Conservation (phyloP, 2,329 filamentous ascomycete genomes). For the Aureobasidium sp. region DNA sequence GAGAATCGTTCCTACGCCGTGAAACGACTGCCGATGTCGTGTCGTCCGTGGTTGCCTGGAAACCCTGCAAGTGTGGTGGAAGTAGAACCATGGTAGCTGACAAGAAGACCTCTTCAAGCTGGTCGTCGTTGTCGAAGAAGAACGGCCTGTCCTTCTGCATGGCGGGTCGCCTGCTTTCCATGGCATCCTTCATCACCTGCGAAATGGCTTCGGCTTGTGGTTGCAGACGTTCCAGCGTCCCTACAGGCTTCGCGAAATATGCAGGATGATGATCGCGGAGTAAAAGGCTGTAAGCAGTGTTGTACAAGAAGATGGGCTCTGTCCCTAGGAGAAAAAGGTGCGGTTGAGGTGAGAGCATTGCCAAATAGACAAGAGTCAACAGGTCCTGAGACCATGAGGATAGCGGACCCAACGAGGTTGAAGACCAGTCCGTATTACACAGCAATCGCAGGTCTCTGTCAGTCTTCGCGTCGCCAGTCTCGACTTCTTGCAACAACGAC, state of each 20-base stretch:
- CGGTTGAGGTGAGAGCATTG: constrained; percentile 9
- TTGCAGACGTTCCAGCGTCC: neutral
- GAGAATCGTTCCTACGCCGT: neutral
- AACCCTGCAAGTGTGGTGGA: neutral
- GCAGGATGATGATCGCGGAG: constrained; percentile 8
- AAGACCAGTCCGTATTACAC: neutral
- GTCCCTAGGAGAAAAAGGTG: constrained; percentile 9
- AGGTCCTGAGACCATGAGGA: constrained; percentile 12
- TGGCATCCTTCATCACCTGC: neutral
- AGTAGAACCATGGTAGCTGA: neutral
- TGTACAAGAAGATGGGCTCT: constrained; percentile 11
- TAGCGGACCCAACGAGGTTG: constrained; percentile 8
- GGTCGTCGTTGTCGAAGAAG: neutral
- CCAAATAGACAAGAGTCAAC: constrained; percentile 10
- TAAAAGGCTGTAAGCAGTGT: constrained; percentile 6
- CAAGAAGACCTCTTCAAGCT: neutral
- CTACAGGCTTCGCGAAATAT: neutral
- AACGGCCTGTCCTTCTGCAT: neutral
- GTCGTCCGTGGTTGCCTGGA: neutral
- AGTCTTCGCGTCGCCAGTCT: neutral
- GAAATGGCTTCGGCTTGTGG: neutral
- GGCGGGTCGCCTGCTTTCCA: neutral
- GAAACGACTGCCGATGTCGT: neutral
- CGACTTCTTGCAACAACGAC: neutral
- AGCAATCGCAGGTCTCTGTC: neutral